A percentile compares a stretch with the other conserved stretches of the same genome.
phyloP scores from a whole-genome alignment of 2,329 filamentous ascomycete species.

The Colletotrichum echinochloae region DNA sequence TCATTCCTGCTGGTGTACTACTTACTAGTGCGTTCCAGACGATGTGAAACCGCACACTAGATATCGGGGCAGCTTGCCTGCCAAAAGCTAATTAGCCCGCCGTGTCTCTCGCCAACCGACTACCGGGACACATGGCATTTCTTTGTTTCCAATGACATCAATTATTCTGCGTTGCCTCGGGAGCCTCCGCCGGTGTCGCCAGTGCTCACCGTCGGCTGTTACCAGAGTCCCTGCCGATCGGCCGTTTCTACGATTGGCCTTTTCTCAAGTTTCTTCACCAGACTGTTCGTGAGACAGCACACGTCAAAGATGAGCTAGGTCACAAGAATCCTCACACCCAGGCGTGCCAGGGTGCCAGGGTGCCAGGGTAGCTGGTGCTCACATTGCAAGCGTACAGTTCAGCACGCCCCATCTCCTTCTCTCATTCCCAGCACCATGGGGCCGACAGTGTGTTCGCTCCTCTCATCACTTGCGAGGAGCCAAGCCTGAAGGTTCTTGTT shows the following conservation, averaged over 20 bases:
- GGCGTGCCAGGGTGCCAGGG: too few species aligned
- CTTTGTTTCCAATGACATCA: neutral
- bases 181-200: neutral
- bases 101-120: neutral
- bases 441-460: neutral
- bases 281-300: neutral
- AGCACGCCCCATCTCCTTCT: neutral
- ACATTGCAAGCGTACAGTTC: neutral
- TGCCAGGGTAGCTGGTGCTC: neutral
- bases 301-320: neutral
- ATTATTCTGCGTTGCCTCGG: neutral
- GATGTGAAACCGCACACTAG: constrained; percentile 1
- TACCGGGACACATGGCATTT: neutral
- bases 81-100: neutral
- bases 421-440: neutral
- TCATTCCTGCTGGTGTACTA: neutral
- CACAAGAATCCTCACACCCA: neutral
- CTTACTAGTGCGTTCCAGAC: neutral
- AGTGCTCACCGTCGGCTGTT: neutral
- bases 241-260: neutral
- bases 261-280: neutral
- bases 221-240: neutral
- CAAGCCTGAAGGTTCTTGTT: neutral
- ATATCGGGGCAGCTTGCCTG: neutral
- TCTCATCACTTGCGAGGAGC: too few species aligned